A percentile compares a stretch with the other conserved stretches of the same genome.
These are phyloP conservation scores for Fusarium beomiforme DNA, from an alignment of 2,329 filamentous ascomycete genomes.

Conservation along the genomic window DNA sequence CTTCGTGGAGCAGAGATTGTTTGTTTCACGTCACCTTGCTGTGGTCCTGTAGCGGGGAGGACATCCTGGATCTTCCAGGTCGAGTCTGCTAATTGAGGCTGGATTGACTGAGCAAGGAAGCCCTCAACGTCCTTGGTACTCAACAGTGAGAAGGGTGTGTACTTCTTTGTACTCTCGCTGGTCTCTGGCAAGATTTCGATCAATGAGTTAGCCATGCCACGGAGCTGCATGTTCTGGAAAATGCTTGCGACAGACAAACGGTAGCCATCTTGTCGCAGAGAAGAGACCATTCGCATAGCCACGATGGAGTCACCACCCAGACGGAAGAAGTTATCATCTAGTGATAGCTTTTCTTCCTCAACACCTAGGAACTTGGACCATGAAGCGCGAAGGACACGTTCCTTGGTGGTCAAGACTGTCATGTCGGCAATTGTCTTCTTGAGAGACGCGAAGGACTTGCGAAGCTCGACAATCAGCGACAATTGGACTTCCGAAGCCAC, in stretches of 20 bases:
- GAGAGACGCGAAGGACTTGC: constrained; percentile 22
- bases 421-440: constrained; percentile 26
- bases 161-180: constrained; percentile 12
- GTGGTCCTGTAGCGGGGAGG: constrained; percentile 35
- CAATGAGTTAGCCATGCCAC: constrained; percentile 36
- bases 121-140: constrained; percentile 16
- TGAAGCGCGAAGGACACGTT: constrained; percentile 25
- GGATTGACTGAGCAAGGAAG: constrained; percentile 28
- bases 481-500: constrained; percentile 16
- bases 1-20: constrained; percentile 37
- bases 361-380: constrained; percentile 37
- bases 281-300: constrained; percentile 43
- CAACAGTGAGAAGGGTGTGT: constrained; percentile 37
- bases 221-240: constrained; percentile 43
- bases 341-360: constrained; percentile 36
- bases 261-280: constrained; percentile 36
- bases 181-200: constrained; percentile 10
- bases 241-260: constrained; percentile 42
- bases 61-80: constrained; percentile 39
- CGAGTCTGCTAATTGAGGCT: constrained; percentile 28
- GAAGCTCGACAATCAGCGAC: constrained; percentile 25
- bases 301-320: constrained; percentile 42
- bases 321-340: constrained; percentile 45
- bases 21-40: constrained; percentile 35
- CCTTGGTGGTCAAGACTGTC: constrained; percentile 32